Base-by-base conservation (phyloP, 441 rosid genomes). In the Biscutella laevigata region DNA sequence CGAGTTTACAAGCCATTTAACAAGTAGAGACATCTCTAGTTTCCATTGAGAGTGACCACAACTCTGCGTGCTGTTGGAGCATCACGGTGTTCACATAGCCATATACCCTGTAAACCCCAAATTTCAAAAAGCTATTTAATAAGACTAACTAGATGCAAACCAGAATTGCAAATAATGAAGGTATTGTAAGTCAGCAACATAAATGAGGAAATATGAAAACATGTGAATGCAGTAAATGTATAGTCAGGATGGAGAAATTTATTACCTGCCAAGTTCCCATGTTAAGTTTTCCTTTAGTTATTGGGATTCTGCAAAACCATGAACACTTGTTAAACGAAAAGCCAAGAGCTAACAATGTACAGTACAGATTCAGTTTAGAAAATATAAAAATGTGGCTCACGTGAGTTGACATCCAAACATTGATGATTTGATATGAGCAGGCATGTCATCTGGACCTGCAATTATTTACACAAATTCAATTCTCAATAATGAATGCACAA, bases 181-280 rank as follows among this genome's bases (percentile, higher is more conserved):
- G 10, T 14, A 14, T 1, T 6, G 30, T 5, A 22, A 22, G 25
- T 2, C 25, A 2, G 44, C 2, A 16, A 29, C 30, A 51, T 41
- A 40, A 42, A 61, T 25, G 53, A 52, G 13, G 20, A 44, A 43
- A 28, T 15, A 38, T 4, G 48, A 42, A 32, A 38, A 2, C 49
- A 67, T 36, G 46, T 14, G 49, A 57, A 22, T 11, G 21, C n/a
- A 54, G 11, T 21, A 15, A 32, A 46, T 26, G 39, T 6, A 64
- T 6, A 40, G 26, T 56, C 40, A 28, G 46, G 4, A 44, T 41
- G 27, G 2, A 13, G 30, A 43, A 38, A 37, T 6, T 12, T 20
- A 54, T 32, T 56, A 84, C 96, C 98, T 90, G 95, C 97, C 97
- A 90, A 28, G 89, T 84, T 69, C 95, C 97, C 86, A 86, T 82